A percentile compares a stretch with the other conserved stretches of the same genome.
Conservation (phyloP, 495 filamentous ascomycete species). For the Hypomontagnella monticulosa region DNA sequence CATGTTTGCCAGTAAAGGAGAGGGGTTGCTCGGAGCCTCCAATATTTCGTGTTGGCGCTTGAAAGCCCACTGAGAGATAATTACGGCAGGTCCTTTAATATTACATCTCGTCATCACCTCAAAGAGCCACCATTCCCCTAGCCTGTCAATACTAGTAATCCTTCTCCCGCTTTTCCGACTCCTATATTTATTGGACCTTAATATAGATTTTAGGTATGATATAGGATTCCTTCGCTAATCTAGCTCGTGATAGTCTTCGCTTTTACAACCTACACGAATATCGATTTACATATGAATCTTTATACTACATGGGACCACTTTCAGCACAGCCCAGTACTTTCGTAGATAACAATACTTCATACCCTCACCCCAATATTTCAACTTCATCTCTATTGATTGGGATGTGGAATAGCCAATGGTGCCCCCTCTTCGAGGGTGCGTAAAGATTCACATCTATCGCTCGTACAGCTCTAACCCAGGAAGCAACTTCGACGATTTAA, state of each 20-base stretch:
- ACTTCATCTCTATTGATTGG: not conserved
- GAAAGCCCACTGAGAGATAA: constrained; percentile 8
- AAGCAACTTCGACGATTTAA: constrained; percentile 2
- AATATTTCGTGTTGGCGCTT: constrained; percentile 8
- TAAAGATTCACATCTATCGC: not conserved
- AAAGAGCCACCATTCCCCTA: constrained; percentile 22
- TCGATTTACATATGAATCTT: too few species aligned
- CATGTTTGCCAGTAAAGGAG: constrained; percentile 17
- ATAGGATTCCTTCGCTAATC: not conserved
- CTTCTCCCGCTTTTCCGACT: constrained; percentile 22
- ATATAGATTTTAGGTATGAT: constrained; percentile 17
- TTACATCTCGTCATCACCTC: constrained; percentile 32
- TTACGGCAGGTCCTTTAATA: constrained; percentile 34
- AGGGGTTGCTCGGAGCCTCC: constrained; percentile 1
- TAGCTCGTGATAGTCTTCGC: too few species aligned
- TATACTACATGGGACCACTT: too few species aligned
- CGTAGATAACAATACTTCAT: too few species aligned
- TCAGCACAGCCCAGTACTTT: too few species aligned
- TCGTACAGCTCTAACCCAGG: not conserved
- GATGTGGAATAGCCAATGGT: not conserved
- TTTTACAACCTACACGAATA: too few species aligned
- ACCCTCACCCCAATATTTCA: not conserved
- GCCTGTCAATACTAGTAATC: constrained; percentile 21
- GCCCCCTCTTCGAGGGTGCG: not conserved
- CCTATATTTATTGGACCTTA: constrained; percentile 15